Conservation (phyloP, 2,329 filamentous ascomycete species). For the Claviceps digitariae region DNA sequence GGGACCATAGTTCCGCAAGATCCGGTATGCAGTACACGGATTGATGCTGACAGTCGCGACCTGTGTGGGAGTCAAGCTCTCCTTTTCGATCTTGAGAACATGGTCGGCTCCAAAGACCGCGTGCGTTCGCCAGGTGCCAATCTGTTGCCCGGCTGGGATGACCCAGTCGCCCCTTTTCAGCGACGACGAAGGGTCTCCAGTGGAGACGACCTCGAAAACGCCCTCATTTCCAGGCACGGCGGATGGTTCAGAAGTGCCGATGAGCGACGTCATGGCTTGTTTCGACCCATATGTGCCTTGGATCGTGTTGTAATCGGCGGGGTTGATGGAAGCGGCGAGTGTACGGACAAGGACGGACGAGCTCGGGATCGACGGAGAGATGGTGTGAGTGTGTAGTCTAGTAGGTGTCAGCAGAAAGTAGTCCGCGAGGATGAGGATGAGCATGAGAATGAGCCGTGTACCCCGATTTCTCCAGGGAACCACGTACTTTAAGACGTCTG, state of each 20-base stretch:
- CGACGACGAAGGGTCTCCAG: constrained; percentile 40
- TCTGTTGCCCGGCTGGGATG: constrained; percentile 67
- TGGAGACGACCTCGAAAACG: constrained; percentile 73
- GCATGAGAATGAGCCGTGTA: background rate
- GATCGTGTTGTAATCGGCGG: constrained; percentile 94
- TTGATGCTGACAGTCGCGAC: constrained; percentile 85
- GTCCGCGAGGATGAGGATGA: too few species aligned
- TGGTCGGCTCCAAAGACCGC: constrained; percentile 46
- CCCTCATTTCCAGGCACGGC: constrained; percentile 84
- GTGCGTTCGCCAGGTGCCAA: constrained; percentile 94
- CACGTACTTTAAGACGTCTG: constrained; percentile 49
- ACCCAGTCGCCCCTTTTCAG: constrained; percentile 81
- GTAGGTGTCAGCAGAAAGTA: too few species aligned
- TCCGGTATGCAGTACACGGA: constrained; percentile 85
- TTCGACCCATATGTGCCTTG: constrained; percentile 91
- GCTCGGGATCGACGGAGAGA: constrained; percentile 57
- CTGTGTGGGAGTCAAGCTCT: constrained; percentile 60
- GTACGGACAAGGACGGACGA: constrained; percentile 63
- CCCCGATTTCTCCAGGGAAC: too few species aligned
- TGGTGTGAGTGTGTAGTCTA: constrained; percentile 61
- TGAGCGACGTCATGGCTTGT: constrained; percentile 58
- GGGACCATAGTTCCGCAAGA: constrained; percentile 67
- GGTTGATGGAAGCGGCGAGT: constrained; percentile 87
- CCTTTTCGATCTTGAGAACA: constrained; percentile 57
- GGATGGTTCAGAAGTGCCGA: constrained; percentile 64